Conservation (phyloP, 768 basidiomycete genomes). For the Trametes villosa region DNA sequence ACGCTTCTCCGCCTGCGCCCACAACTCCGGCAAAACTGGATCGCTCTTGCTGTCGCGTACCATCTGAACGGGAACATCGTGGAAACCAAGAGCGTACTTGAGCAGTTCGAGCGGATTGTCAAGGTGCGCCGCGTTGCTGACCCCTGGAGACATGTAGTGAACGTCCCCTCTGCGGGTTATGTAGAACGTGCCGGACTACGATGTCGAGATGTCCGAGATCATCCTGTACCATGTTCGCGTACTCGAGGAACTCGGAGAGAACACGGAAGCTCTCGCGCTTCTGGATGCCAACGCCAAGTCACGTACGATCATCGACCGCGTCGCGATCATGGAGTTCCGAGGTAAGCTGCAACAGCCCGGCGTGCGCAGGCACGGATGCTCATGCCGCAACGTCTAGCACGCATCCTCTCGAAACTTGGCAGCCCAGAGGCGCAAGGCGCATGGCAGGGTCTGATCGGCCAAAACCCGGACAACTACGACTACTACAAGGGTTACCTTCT, state of each 20-base stretch:
- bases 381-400: constrained; percentile 52
- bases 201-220: constrained; percentile 84
- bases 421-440: constrained; percentile 76
- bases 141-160: too few species aligned
- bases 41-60: constrained; percentile 86
- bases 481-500: constrained; percentile 79
- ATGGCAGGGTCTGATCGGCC: constrained; percentile 80
- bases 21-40: constrained; percentile 85
- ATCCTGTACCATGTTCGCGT: constrained; percentile 76
- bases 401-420: constrained; percentile 69
- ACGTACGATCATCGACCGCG: constrained; percentile 71
- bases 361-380: constrained; percentile 7
- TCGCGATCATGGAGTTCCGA: constrained; percentile 66
- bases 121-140: too few species aligned
- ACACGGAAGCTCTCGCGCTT: constrained; percentile 59
- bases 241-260: constrained; percentile 73
- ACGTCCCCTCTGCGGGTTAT: too few species aligned
- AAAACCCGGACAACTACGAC: constrained; percentile 81
- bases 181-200: constrained; percentile 79
- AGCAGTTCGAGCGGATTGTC: constrained; percentile 69
- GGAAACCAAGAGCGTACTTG: constrained; percentile 74
- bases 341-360: constrained; percentile 44
- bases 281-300: constrained; percentile 69
- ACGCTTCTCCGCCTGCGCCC: constrained; percentile 82
- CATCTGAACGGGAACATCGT: constrained; percentile 76